Conservation (phyloP, 768 basidiomycete species). For the Suillus hirtellus region DNA sequence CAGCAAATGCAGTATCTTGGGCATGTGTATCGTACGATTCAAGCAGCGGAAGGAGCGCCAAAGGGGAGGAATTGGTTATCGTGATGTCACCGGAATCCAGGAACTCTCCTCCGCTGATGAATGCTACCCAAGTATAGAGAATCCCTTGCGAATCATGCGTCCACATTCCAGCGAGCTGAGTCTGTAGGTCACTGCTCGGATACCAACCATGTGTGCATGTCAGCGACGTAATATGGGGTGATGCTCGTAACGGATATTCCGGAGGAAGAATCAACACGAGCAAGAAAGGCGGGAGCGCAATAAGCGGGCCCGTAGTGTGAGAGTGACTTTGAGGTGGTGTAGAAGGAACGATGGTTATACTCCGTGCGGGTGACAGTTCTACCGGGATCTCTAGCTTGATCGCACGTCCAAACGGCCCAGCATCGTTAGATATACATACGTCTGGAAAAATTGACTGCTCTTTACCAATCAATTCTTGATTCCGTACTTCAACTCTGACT, state of each 20-base stretch:
- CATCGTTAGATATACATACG: constrained; percentile 48
- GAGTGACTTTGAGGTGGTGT: constrained; percentile 9
- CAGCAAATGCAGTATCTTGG: constrained; percentile 55
- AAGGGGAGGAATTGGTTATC: constrained; percentile 59
- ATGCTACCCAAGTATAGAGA: constrained; percentile 73
- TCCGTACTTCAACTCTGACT: constrained; percentile 6
- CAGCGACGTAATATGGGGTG: constrained; percentile 57
- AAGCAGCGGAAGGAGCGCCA: constrained; percentile 49
- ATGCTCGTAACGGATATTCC: constrained; percentile 51
- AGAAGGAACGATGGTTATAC: constrained; percentile 35
- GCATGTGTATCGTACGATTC: constrained; percentile 47
- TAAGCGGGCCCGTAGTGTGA: constrained; percentile 31
- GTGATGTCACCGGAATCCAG: constrained; percentile 45
- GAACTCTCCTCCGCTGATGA: constrained; percentile 67
- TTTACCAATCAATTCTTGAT: constrained; percentile 6
- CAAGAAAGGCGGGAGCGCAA: constrained; percentile 63
- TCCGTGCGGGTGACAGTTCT: constrained; percentile 49
- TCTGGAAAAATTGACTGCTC: constrained; percentile 78
- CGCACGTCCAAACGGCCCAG: constrained; percentile 33
- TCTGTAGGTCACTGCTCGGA: constrained; percentile 37
- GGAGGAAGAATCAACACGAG: constrained; percentile 54
- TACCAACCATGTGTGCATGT: constrained; percentile 64
- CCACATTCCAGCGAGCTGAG: constrained; percentile 57
- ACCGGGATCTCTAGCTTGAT: constrained; percentile 67
- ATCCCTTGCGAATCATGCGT: constrained; percentile 53